Conservation (phyloP, 2,329 filamentous ascomycete species). For the Penicillium decumbens region DNA sequence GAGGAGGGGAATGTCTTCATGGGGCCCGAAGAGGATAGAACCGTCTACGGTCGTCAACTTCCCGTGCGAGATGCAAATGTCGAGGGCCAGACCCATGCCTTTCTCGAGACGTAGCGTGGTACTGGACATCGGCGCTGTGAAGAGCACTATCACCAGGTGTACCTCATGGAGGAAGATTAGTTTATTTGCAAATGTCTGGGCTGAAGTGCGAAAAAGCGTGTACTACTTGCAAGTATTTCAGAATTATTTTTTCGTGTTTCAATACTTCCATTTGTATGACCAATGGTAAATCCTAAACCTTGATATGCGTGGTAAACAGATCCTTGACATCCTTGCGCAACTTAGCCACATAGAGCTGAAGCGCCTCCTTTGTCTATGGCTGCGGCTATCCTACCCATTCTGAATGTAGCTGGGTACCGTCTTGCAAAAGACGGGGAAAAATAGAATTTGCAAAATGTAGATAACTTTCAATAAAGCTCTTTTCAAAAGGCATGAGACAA, state of each 20-base stretch:
- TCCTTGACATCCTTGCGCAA: constrained; percentile 2
- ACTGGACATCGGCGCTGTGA: background rate
- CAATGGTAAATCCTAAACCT: background rate
- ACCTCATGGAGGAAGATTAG: background rate
- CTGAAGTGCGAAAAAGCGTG: background rate
- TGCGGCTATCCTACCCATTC: too few relatives aligned
- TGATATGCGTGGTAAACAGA: background rate
- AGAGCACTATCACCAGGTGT: background rate
- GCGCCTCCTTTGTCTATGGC: constrained; percentile 3
- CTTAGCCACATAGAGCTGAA: constrained; percentile 4
- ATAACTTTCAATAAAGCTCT: too few relatives aligned
- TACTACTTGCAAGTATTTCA: background rate
- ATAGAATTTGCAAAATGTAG: too few relatives aligned
- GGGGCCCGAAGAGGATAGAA: background rate
- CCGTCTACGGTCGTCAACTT: background rate
- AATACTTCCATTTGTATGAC: background rate
- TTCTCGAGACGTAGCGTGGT: background rate
- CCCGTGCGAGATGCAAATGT: background rate
- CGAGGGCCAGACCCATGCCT: background rate
- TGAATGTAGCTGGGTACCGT: too few relatives aligned
- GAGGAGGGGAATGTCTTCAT: background rate
- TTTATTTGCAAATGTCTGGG: background rate
- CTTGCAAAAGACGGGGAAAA: too few relatives aligned
- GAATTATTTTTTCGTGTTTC: background rate
- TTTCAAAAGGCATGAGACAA: too few relatives aligned